Base-by-base conservation (phyloP, 116 monocot species). In the Zostera marina region DNA sequence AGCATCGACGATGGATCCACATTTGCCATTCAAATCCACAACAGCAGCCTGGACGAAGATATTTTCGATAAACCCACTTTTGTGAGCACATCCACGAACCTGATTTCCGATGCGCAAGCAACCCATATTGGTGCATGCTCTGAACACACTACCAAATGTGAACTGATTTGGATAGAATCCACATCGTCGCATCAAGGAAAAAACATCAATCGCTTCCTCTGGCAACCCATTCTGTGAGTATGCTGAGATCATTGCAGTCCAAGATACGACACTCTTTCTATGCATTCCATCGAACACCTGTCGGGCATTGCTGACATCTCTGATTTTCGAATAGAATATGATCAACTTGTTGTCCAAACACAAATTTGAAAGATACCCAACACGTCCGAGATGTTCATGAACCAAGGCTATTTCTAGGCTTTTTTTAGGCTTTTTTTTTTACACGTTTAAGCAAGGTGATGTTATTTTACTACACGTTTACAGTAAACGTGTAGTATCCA, bases 231-330 rank as follows among this genome's bases (percentile, higher is more conserved):
- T 75, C 24, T 66, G 71, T 6, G 77, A 63, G 46, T 82, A 91
- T 16, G 71, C 81, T 0, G 85, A 91, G 19, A 91, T 70, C 74
- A 82, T 70, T 5, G 81, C 79, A 5, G 79, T 82, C 91, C 85
- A 91, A 2, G 91, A 79, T 23, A 85, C 80, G 12, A 80, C 59
- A 63, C 56, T 77, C 55, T 68, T 68, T 0, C 74, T 46, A 23
- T 62, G 65, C 91, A 91, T 91, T 66, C 21, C 56, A 59, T 85
- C 85, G 42, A 85, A 85, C 43, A 91, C 60, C 7, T 58, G 54
- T 3, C 85, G 76, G 1, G 91, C 91, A 22, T 72, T 24, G 7
- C 1, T 15, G n/a, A 71, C 13, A 38, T 82, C 72, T 16, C 72
- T 66, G 26, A 66, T 7, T 53, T 72, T 79, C 2, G 69, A 56